These are phyloP conservation scores for Blastobotrys aristatus DNA, from an alignment of 1,139 yeast species.

Conservation along the genomic window DNA sequence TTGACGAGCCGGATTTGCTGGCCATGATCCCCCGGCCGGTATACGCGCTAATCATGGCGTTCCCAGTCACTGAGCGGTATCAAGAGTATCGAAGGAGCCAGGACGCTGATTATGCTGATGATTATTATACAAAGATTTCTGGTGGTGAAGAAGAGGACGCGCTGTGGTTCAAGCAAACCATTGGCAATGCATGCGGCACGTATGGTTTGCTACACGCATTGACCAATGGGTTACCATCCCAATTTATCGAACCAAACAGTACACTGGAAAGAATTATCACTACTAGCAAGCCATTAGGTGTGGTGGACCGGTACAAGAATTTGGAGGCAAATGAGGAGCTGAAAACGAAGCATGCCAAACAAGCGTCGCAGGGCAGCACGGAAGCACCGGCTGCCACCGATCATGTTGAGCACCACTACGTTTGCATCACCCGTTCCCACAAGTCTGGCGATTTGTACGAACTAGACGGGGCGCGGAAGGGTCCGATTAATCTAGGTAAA, in stretches of 20 bases:
- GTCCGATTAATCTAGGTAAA: constrained; percentile 64
- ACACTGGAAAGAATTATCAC: constrained; percentile 33
- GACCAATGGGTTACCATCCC: constrained; percentile 49
- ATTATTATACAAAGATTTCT: constrained; percentile 26
- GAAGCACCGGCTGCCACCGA: constrained; percentile 70
- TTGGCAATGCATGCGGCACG: constrained; percentile 89
- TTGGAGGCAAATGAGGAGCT: constrained; percentile 45
- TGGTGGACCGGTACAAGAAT: constrained; percentile 41
- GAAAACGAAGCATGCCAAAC: constrained; percentile 53
- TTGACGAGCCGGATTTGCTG: constrained; percentile 72
- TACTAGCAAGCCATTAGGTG: constrained; percentile 25
- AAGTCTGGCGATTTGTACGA: constrained; percentile 53
- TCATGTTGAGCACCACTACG: constrained; percentile 68
- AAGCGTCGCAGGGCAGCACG: constrained; percentile 69
- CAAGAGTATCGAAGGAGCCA: constrained; percentile 45
- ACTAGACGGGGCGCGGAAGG: constrained; percentile 81
- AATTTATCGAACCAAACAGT: constrained; percentile 34
- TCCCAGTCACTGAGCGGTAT: constrained; percentile 66
- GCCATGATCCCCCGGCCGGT: constrained; percentile 80
- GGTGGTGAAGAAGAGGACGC: constrained; percentile 31
- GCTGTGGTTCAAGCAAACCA: constrained; percentile 76
- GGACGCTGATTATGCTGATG: constrained; percentile 32
- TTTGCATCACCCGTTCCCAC: constrained; percentile 58
- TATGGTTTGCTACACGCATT: constrained; percentile 79
- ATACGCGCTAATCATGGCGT: constrained; percentile 66